Base-by-base conservation (phyloP, 1,284 basidiomycete species). In the Trichosporon sp. region DNA sequence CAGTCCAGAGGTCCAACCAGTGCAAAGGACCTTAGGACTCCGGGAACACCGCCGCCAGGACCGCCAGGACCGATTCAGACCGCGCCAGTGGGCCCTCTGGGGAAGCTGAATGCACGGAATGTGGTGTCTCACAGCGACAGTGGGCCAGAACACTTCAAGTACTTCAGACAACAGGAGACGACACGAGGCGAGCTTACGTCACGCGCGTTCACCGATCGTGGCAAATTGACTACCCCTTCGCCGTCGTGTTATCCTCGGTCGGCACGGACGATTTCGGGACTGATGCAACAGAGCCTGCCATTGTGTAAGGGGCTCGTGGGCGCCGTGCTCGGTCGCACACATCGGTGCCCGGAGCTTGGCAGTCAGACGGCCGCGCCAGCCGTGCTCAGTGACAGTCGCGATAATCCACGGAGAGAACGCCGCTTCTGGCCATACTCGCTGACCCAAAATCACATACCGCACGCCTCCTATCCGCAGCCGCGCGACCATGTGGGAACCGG, bases 261-360 rank as follows among this genome's bases (percentile, higher is more conserved):
- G 51, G 51, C 51, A 54, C 51, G 51, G 51, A 54, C 51, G 26
- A 19, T 54, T 54, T 54, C 51, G 51, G 51, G 51, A 54, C 51
- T 26, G 10, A n/a, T 54, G 51, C 19, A 7, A 21, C 19, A 21
- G 8, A 6, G 19, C 51, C 43, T 16, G 19, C 19, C 21, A 40
- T 40, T 40, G 38, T 40, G 38, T 40, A 40, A 40, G 38, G 38
- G 38, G 38, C 38, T 40, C 10, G 8, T 40, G 38, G 38, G 7
- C 38, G 38, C 38, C 38, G 43, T 46, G 43, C 16, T 46, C 43
- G 43, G 43, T 46, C 10, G 43, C 43, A 12, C 43, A 11, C 43
- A 11, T 46, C 43, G 43, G 43, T 46, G 16, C 14, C n/a, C 43
- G 43, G 43, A 46, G 10, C 43, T 46, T 46, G 43, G 16, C 38